These are phyloP conservation scores for Hirsutella thompsonii DNA, from an alignment of 2,329 filamentous ascomycete species.

Conservation along the genomic window DNA sequence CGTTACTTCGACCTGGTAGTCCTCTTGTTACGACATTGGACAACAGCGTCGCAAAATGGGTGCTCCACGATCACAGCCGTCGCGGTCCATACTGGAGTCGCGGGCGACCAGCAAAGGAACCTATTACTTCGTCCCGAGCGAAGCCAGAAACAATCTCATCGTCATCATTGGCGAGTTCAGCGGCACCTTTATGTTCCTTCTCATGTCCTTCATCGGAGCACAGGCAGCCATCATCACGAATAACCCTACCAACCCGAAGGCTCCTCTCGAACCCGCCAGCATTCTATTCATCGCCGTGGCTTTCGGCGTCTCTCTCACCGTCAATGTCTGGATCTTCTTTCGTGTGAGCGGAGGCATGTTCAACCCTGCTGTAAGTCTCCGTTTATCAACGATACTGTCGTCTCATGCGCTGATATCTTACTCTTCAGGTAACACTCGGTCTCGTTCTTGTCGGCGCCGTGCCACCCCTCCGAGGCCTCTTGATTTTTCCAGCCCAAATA, in stretches of 20 bases:
- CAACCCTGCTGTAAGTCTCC: slow-evolving; percentile 31
- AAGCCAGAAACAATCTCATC: slow-evolving; percentile 20
- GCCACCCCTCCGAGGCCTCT: slow-evolving; percentile 32
- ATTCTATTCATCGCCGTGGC: slow-evolving; percentile 36
- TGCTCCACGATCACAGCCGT: not conserved
- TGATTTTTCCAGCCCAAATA: slow-evolving; percentile 44
- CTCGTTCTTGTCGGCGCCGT: slow-evolving; percentile 47
- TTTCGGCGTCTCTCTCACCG: slow-evolving; percentile 36
- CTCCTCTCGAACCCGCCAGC: slow-evolving; percentile 18
- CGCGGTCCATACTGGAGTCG: not conserved
- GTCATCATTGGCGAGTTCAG: slow-evolving; percentile 36
- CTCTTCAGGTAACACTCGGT: slow-evolving; percentile 37
- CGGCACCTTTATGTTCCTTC: slow-evolving; percentile 40
- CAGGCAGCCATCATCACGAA: slow-evolving; percentile 23
- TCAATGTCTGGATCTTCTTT: slow-evolving; percentile 45
- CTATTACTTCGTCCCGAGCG: slow-evolving; percentile 2
- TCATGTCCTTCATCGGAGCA: slow-evolving; percentile 27
- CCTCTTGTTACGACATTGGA: no score
- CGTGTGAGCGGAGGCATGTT: slow-evolving; percentile 39
- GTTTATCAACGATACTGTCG: not conserved
- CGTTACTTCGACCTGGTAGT: no score
- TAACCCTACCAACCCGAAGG: slow-evolving; percentile 10
- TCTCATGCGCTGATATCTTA: not conserved
- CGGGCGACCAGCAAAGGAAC: not conserved
- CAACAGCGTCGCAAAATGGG: not conserved